Evolutionary conservation across 192 early-diverging fungal species (phyloP).

Genomic region (Entomortierella parvispora): DNA sequence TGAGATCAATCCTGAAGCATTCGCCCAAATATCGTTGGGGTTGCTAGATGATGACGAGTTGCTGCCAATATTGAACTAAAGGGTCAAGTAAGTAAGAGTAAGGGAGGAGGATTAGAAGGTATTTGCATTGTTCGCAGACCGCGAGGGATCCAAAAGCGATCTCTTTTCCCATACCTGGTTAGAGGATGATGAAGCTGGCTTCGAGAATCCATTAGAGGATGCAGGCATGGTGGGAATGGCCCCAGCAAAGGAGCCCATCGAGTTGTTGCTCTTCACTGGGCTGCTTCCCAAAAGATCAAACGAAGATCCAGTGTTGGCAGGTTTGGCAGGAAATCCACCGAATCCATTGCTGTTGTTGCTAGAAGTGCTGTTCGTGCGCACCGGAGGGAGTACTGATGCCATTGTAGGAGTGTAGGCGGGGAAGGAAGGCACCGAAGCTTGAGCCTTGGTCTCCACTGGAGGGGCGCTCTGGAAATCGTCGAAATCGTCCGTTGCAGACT

Average conservation of each 20-base stretch:
- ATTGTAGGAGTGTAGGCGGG: conserved; percentile 32
- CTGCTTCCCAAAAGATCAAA: conserved; percentile 43
- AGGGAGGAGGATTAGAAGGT: neutral
- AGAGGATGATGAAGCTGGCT: conserved; percentile 21
- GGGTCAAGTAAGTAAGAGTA: conserved; percentile 17
- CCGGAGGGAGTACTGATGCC: conserved; percentile 24
- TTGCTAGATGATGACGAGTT: conserved; percentile 16
- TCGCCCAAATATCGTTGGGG: conserved; percentile 76
- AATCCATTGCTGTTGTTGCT: conserved; percentile 25
- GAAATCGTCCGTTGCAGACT: conserved; percentile 65
- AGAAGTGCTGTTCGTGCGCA: conserved; percentile 21
- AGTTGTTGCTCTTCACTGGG: conserved; percentile 25
- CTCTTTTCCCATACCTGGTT: conserved; percentile 2
- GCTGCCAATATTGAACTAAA: neutral
- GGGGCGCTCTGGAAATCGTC: conserved; percentile 74
- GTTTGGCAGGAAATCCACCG: conserved; percentile 11
- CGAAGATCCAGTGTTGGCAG: neutral
- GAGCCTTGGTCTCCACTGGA: conserved; percentile 29
- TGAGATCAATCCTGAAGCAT: conserved; percentile 72
- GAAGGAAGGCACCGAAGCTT: conserved; percentile 30
- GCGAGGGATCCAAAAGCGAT: neutral
- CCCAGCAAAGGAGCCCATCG: conserved; percentile 16
- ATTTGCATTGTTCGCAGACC: neutral
- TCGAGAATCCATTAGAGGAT: neutral
- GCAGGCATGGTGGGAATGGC: conserved; percentile 32